Percentiles rank a stretch among this genome's conserved stretches.
Conservation (phyloP, 75 land plant species). For the Sequoiadendron giganteum region DNA sequence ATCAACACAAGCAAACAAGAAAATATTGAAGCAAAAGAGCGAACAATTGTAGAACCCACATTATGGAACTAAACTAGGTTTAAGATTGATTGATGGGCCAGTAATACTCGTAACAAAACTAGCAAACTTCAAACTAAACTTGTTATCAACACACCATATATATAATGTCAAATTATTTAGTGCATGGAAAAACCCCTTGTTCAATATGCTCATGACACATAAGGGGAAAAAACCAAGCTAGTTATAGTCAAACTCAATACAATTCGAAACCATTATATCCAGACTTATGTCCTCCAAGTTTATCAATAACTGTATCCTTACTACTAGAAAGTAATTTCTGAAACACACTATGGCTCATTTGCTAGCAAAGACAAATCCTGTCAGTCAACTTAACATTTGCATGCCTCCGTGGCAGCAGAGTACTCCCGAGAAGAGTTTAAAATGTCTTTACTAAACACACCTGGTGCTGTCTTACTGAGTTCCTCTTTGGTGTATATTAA, state of each 20-base stretch:
- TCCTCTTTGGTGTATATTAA: conserved; percentile 32
- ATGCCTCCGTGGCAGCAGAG: not conserved
- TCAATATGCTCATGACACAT: not conserved
- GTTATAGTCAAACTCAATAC: not conserved
- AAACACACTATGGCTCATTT: not conserved
- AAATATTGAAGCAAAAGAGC: too few relatives aligned
- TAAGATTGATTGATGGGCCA: too few relatives aligned
- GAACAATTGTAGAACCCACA: too few relatives aligned
- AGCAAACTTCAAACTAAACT: not conserved
- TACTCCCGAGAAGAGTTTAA: not conserved
- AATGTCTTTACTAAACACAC: not conserved
- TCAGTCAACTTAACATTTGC: not conserved
- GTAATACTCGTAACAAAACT: not conserved
- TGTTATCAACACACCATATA: not conserved
- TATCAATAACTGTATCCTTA: not conserved
- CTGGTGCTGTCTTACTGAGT: conserved; percentile 6
- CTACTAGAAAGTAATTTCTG: not conserved
- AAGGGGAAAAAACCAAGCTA: not conserved
- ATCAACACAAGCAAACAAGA: too few relatives aligned
- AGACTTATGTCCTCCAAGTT: not conserved
- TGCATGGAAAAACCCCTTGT: conserved; percentile 1
- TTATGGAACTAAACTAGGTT: too few relatives aligned
- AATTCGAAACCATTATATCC: not conserved
- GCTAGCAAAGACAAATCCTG: not conserved
- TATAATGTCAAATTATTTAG: not conserved